Conservation (phyloP, 2,329 filamentous ascomycete genomes). For the Chrysoporthe deuterocubensis region DNA sequence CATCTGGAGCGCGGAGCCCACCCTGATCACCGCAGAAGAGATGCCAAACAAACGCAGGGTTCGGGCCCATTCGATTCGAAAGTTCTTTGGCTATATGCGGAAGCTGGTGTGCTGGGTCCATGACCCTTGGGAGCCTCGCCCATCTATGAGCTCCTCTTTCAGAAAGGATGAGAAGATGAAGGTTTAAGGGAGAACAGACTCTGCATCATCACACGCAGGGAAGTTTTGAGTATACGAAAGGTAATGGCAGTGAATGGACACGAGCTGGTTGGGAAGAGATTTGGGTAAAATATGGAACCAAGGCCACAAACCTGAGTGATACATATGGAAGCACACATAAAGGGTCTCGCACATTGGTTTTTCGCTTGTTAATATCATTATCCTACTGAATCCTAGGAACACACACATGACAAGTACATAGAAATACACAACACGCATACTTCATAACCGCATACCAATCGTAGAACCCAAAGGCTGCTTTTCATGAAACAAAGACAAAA, state of each 20-base stretch:
- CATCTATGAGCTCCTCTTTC: background rate
- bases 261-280: background rate
- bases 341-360: no score
- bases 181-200: background rate
- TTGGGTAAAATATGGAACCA: background rate
- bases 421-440: background rate
- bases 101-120: background rate
- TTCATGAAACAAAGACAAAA: constrained; percentile 4
- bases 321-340: no score
- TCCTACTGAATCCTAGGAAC: background rate
- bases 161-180: background rate
- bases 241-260: background rate
- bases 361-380: background rate
- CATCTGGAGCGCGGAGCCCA: background rate
- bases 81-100: background rate
- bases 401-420: background rate
- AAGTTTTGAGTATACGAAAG: background rate
- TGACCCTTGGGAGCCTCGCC: background rate
- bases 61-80: background rate
- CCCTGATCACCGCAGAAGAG: background rate
- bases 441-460: constrained; percentile 11
- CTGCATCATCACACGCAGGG: background rate
- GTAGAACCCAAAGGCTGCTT: constrained; percentile 3
- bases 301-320: no score
- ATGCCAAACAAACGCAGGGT: background rate